Conservation (phyloP, 2,329 filamentous ascomycete species). For the Dichotomopilus funicola region DNA sequence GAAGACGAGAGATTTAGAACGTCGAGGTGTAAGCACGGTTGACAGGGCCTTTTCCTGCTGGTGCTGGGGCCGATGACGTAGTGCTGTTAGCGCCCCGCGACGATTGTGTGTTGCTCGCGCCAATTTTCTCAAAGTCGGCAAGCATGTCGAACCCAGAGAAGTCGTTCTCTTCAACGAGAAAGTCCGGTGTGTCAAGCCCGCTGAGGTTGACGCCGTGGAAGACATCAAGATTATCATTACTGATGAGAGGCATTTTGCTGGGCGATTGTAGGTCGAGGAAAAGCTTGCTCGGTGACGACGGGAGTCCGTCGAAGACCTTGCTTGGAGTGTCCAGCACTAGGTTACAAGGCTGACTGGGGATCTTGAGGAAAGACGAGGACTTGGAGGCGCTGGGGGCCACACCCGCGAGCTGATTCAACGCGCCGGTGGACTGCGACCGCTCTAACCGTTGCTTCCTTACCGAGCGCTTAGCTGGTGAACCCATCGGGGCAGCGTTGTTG, state of each 20-base stretch:
- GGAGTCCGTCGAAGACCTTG: conserved; percentile 49
- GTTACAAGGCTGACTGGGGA: conserved; percentile 34
- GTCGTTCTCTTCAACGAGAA: conserved; percentile 53
- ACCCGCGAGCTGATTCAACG: conserved; percentile 54
- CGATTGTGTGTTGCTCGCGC: conserved; percentile 34
- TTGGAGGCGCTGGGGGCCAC: conserved; percentile 45
- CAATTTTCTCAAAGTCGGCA: conserved; percentile 71
- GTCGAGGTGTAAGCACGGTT: conserved; percentile 33
- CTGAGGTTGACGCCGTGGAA: conserved; percentile 35
- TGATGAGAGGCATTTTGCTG: conserved; percentile 30
- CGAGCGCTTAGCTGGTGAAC: conserved; percentile 62
- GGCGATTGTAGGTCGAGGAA: conserved; percentile 36
- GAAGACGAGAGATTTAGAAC: conserved; percentile 13
- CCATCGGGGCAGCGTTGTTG: conserved; percentile 38
- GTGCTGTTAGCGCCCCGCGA: neutral
- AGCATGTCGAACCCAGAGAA: conserved; percentile 61
- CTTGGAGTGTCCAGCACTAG: conserved; percentile 48
- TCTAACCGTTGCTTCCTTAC: conserved; percentile 55
- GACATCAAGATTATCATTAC: conserved; percentile 36
- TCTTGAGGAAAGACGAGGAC: conserved; percentile 46
- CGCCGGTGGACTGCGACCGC: conserved; percentile 55
- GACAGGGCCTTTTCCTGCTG: conserved; percentile 18
- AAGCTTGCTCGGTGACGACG: conserved; percentile 52
- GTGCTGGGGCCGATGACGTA: no score
- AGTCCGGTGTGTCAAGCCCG: conserved; percentile 48